Evolutionary conservation across 495 filamentous ascomycete genomes (phyloP).

Genomic region (Cenococcum geophilum): DNA sequence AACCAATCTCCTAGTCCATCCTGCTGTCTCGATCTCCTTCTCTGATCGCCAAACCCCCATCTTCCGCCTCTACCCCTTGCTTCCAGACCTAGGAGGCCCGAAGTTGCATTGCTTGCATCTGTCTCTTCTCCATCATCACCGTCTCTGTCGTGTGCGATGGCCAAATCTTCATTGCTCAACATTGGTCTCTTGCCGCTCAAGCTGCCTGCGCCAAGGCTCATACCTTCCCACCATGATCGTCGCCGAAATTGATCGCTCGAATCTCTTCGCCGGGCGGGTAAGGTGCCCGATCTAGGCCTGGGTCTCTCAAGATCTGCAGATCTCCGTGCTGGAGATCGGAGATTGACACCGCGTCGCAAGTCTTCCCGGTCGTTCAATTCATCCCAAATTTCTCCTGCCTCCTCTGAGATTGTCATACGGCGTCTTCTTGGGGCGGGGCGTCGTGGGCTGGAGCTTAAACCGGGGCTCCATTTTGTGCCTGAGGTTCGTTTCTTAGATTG

Average conservation of each 20-base stretch:
- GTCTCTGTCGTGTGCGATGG: slow-evolving; percentile 8
- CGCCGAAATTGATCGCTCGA: slow-evolving; percentile 16
- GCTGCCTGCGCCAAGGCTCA: slow-evolving; percentile 6
- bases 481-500: slow-evolving; percentile 24
- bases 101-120: slow-evolving; percentile 14
- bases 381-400: slow-evolving; percentile 37
- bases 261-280: slow-evolving; percentile 21
- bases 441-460: slow-evolving; percentile 12
- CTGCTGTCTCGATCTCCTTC: slow-evolving; percentile 7
- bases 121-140: slow-evolving; percentile 21
- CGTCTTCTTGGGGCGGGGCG: slow-evolving; percentile 20
- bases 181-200: slow-evolving; percentile 23
- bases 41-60: slow-evolving; percentile 10
- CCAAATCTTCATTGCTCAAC: neutral
- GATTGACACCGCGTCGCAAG: neutral
- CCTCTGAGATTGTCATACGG: slow-evolving; percentile 27
- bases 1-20: slow-evolving; percentile 31
- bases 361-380: slow-evolving; percentile 36
- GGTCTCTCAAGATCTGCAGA: slow-evolving; percentile 21
- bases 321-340: slow-evolving; percentile 19
- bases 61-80: slow-evolving; percentile 9
- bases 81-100: neutral
- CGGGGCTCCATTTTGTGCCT: slow-evolving; percentile 7
- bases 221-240: slow-evolving; percentile 30
- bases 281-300: slow-evolving; percentile 24